Evolutionary conservation across 2,329 filamentous ascomycete genomes (phyloP), one percentile per base, ranked within the genome.

Genomic region (Epichloe elymi): DNA sequence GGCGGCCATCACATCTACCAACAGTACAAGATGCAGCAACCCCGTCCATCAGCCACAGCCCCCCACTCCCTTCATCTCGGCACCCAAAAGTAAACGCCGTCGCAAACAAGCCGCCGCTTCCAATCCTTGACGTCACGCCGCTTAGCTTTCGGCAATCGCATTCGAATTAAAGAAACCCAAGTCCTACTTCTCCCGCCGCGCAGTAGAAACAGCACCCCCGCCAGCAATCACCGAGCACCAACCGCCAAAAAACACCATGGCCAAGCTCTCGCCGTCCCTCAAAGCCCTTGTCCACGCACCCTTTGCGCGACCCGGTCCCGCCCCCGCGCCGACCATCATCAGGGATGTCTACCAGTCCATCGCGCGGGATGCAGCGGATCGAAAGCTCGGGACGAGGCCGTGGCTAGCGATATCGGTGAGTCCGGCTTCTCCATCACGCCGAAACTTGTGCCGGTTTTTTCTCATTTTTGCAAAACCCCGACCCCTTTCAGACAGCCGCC

Each of bases 211-310:
- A 30, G 26, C 26, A 10, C 26, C 26, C 26, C 23, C 7, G 26
- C 26, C 10, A 11, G 30, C 10, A 10, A 11, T 30, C 1, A 30
- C 30, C 30, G 30, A 30, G 26, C 26, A 30, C 26, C 26, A 30
- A 30, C 26, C 26, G 26, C 8, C 26, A 30, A 30, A 30, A 30
- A 11, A 30, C 30, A 30, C 30, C 58, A 88, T 88, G 85, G 82
- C 85, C 6, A 89, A 86, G 65, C 75, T 91, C 19, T 86, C 85
- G 1, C 72, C 78, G 1, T 69, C 79, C 47, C 74, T 91, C 58
- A 90, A 89, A 68, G 75, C 80, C 45, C 78, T 90, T 56, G 83
- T 90, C 68, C 85, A 85, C 60, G 78, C 83, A 53, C 75, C 83
- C 4, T 78, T 81, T 59, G 80, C 85, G 42, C 74, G 77, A 2